These are phyloP conservation scores for Eutrema yunnanense DNA, from an alignment of 345 rosid genomes.

Conservation along the genomic window DNA sequence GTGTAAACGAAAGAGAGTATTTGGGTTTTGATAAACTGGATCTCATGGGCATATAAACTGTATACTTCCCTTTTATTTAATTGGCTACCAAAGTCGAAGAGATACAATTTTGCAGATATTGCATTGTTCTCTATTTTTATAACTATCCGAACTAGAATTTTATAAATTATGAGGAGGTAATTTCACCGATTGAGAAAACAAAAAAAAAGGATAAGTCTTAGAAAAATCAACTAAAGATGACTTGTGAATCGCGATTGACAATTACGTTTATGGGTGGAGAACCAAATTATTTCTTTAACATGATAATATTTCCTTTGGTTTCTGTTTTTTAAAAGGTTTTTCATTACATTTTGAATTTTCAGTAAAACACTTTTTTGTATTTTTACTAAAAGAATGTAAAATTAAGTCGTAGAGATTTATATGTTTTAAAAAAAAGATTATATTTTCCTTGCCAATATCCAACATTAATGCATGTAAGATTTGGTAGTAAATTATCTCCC, in stretches of 20 bases:
- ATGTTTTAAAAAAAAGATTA: no score
- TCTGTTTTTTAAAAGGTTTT: not conserved
- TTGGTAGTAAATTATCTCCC: no score
- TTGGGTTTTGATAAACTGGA: not conserved
- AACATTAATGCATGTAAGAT: no score
- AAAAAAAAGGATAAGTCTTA: no score
- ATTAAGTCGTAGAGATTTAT: not conserved
- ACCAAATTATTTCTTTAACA: not conserved
- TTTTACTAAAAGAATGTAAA: no score
- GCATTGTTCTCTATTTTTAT: not conserved
- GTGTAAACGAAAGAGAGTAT: not conserved
- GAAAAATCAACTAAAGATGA: not conserved
- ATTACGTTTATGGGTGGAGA: not conserved
- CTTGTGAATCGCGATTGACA: not conserved
- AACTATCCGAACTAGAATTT: not conserved
- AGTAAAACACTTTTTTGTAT: no score
- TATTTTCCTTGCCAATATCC: no score
- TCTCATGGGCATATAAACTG: conserved; percentile 5
- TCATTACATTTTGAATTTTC: no score
- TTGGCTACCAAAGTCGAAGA: not conserved
- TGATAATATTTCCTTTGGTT: not conserved
- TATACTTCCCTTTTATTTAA: not conserved
- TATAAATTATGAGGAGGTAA: not conserved
- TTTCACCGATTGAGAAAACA: no score
- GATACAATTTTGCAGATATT: not conserved